These are phyloP conservation scores for Fusarium musae DNA, from an alignment of 2,329 filamentous ascomycete genomes.

Conservation along the genomic window DNA sequence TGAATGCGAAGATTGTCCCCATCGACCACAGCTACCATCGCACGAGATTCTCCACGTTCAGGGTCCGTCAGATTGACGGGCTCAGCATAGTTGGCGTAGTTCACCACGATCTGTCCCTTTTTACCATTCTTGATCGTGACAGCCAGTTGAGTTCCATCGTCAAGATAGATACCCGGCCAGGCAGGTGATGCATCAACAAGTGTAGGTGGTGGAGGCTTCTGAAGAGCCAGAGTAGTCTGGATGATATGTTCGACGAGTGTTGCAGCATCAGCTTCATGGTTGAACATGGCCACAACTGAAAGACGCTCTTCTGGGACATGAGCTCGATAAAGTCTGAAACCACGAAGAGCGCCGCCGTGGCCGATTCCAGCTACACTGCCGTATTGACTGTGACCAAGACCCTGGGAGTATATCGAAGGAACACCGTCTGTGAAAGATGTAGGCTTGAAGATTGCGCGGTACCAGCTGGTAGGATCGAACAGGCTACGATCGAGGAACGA, in stretches of 20 bases:
- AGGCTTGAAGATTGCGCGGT: constrained; percentile 15
- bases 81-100: constrained; percentile 29
- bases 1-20: constrained; percentile 18
- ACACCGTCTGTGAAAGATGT: constrained; percentile 22
- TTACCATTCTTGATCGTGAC: constrained; percentile 10
- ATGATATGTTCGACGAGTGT: constrained; percentile 14
- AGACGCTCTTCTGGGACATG: constrained; percentile 26
- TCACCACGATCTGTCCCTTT: constrained; percentile 15
- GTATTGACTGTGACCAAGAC: constrained; percentile 8
- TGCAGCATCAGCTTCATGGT: constrained; percentile 26
- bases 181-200: background rate
- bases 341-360: constrained; percentile 25
- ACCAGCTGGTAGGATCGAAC: constrained; percentile 25
- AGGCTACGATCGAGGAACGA: constrained; percentile 19
- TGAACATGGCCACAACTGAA: constrained; percentile 29
- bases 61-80: constrained; percentile 23
- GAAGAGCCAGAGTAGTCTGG: constrained; percentile 6
- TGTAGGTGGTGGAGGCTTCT: constrained; percentile 10
- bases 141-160: constrained; percentile 23
- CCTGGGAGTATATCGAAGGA: constrained; percentile 17
- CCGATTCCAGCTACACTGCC: constrained; percentile 19
- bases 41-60: constrained; percentile 7
- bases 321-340: constrained; percentile 23
- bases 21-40: constrained; percentile 12
- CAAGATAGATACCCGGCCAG: constrained; percentile 25